Base-by-base conservation (phyloP, 78 protist species). In the Bigelowiella natans region DNA sequence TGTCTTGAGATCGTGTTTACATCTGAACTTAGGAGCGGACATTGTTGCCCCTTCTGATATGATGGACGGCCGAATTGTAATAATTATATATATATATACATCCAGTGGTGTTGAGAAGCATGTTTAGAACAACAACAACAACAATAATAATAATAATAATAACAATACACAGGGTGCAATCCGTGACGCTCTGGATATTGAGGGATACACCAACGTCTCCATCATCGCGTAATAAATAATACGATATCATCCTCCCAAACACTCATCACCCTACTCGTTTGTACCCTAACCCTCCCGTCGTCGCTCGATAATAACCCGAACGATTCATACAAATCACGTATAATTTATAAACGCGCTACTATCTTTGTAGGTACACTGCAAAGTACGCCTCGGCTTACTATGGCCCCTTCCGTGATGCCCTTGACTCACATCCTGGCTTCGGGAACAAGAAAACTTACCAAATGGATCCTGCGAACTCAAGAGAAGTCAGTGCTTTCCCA, bases 341-440 rank as follows among this genome's bases (percentile, higher is more conserved):
- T n/a, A n/a, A n/a, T n/a, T n/a, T n/a, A n/a, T n/a, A n/a, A n/a
- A n/a, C n/a, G n/a, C n/a, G n/a, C n/a, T 51, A 51, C 92, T 96
- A 95, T 38, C 93, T 1, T 96, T 51, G 18, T 51, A 51, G 73
- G 73, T 51, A 96, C 88, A 51, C 95, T 28, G 95, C 96, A 11
- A 96, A 96, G 93, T 96, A 95, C 84, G 97, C 97, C 86, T 93
- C 96, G 31, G 88, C 92, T 0, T 95, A 91, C 83, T 96, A 96
- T 86, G 98, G 98, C 3, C 98, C 98, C 3, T 96, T 96, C 94
- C 88, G 97, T 37, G 97, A 95, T 83, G 97, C 97, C 34, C 90
- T 88, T 84, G 90, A 88, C 85, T 88, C 90, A 26, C 90, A 88
- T 39, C 90, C 95, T 1, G 93, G 93, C 31, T 90, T 39, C 29